phyloP scores from a whole-genome alignment of 345 rosid species.

The Ceriops zippeliana region DNA sequence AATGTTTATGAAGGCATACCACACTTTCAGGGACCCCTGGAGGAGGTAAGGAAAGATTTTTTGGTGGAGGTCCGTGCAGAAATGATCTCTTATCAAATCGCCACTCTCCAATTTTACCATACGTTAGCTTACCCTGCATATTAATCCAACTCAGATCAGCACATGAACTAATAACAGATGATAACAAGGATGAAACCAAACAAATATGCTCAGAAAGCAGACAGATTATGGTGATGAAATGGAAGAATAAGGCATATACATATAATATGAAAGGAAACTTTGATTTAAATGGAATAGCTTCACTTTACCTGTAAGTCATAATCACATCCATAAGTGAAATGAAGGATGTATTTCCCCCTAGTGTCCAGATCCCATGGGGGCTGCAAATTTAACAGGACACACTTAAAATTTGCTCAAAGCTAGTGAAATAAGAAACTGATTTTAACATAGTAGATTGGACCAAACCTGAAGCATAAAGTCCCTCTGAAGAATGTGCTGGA shows the following conservation, averaged over 20 bases:
- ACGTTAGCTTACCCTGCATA: slow-evolving; percentile 72
- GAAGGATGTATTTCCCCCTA: slow-evolving; percentile 65
- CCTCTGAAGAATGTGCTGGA: slow-evolving; percentile 74
- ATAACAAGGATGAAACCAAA: background rate
- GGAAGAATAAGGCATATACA: background rate
- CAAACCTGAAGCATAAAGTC: slow-evolving; percentile 97
- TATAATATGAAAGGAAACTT: background rate
- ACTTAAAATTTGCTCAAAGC: background rate
- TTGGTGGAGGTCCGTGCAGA: slow-evolving; percentile 64
- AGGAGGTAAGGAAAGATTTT: slow-evolving; percentile 78
- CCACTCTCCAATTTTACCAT: slow-evolving; percentile 90
- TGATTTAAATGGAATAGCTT: background rate
- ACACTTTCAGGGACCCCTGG: slow-evolving; percentile 90
- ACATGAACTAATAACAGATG: background rate
- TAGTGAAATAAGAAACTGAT: background rate
- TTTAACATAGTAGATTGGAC: background rate
- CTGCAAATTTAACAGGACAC: slow-evolving; percentile 36
- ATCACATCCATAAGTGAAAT: slow-evolving; percentile 94
- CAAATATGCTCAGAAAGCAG: background rate
- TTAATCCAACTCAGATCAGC: background rate
- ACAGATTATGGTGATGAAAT: background rate
- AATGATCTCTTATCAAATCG: slow-evolving; percentile 89
- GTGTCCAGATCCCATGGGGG: slow-evolving; percentile 85
- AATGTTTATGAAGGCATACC: slow-evolving; percentile 46
- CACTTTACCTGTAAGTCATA: slow-evolving; percentile 70